A percentile compares a stretch with the other conserved stretches of the same genome.
phyloP scores from a whole-genome alignment of 2,329 filamentous ascomycete genomes.

The Fusarium goolgardi region DNA sequence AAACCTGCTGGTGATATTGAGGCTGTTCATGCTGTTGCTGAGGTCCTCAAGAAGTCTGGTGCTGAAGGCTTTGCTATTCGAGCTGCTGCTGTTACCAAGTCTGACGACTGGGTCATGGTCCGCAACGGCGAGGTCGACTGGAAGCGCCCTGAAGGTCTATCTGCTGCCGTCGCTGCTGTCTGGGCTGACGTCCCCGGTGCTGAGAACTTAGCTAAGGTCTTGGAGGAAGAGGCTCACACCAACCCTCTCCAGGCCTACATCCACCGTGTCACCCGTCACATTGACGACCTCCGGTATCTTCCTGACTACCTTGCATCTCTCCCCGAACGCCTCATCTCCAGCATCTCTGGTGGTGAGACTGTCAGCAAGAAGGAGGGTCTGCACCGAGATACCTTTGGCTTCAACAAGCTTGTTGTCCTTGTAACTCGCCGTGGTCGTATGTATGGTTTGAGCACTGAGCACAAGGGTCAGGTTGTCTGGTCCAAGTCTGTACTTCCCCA shows the following conservation, averaged over 20 bases:
- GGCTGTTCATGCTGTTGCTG: constrained; percentile 78
- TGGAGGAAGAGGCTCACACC: constrained; percentile 87
- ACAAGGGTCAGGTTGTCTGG: constrained; percentile 81
- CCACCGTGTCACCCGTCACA: constrained; percentile 85
- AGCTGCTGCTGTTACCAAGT: constrained; percentile 75
- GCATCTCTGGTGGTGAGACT: constrained; percentile 68
- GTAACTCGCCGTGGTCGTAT: constrained; percentile 83
- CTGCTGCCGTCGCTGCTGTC: constrained; percentile 80
- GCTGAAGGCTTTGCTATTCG: constrained; percentile 79
- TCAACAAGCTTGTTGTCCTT: constrained; percentile 85
- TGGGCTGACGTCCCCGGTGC: constrained; percentile 82
- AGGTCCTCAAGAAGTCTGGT: constrained; percentile 79
- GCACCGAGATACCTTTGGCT: constrained; percentile 82
- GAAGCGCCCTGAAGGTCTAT: constrained; percentile 84
- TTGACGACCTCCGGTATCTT: constrained; percentile 80
- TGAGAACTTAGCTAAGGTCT: constrained; percentile 79
- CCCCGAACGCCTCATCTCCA: constrained; percentile 74
- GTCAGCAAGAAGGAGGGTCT: constrained; percentile 59
- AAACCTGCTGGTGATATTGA: constrained; percentile 57
- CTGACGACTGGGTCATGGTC: constrained; percentile 82
- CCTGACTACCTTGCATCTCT: constrained; percentile 78
- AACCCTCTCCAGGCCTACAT: constrained; percentile 85
- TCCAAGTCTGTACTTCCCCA: constrained; percentile 72
- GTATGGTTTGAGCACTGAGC: constrained; percentile 81
- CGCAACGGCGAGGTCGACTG: constrained; percentile 85